A percentile compares a stretch with the other conserved stretches of the same genome.
Evolutionary conservation across 129 eudicot genomes (phyloP).

Genomic region (Lonicera japonica): DNA sequence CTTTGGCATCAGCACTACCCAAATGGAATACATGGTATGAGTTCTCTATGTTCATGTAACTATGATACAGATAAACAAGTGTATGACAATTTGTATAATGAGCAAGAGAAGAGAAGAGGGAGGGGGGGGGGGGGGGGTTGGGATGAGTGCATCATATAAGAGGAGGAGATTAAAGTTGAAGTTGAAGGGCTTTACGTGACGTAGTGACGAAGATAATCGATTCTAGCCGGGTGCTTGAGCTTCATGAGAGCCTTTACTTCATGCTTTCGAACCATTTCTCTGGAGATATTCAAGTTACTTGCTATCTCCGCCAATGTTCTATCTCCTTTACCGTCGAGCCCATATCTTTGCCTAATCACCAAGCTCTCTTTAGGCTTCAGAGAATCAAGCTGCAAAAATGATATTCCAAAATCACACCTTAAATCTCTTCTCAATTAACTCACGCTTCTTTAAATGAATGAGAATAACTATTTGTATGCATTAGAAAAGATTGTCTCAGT

Average conservation of each 20-base stretch:
- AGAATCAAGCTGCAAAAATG: conserved; percentile 72
- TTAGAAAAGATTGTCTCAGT: no score
- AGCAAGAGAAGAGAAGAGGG: not conserved
- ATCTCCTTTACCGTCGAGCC: conserved; percentile 91
- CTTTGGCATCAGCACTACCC: no score
- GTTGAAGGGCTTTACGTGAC: no score
- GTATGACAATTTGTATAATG: conserved; percentile 13
- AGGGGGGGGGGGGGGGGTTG: no score
- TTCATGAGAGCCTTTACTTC: conserved; percentile 97
- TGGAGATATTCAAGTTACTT: conserved; percentile 80
- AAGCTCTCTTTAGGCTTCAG: conserved; percentile 91
- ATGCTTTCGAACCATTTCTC: conserved; percentile 96
- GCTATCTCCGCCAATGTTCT: conserved; percentile 94
- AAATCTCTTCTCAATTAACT: no score
- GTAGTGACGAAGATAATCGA: conserved; percentile 78
- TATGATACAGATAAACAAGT: conserved; percentile 30
- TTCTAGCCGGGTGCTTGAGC: conserved; percentile 92
- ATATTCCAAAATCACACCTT: no score
- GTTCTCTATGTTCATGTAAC: conserved; percentile 27
- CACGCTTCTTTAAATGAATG: no score
- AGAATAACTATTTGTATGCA: no score
- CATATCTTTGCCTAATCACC: conserved; percentile 95
- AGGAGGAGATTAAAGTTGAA: conserved; percentile 4
- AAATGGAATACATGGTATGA: conserved; percentile 14
- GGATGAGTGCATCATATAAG: not conserved